A percentile compares a stretch with the other conserved stretches of the same genome.
These are phyloP conservation scores for Arctium lappa DNA, from an alignment of 129 eudicot genomes.

Conservation along the genomic window DNA sequence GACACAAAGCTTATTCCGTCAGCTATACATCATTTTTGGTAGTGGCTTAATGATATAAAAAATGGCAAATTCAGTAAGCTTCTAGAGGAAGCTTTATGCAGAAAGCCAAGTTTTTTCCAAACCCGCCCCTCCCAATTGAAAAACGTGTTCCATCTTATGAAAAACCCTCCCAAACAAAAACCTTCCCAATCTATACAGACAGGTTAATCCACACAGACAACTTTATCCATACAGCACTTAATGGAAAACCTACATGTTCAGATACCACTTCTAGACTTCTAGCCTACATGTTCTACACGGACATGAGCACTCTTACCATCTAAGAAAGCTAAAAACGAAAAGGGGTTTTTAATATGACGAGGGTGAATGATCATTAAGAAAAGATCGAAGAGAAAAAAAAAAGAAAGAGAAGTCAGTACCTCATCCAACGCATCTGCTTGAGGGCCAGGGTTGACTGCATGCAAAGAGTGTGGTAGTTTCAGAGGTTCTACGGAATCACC, in stretches of 20 bases:
- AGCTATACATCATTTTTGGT: background rate
- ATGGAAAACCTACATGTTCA: background rate
- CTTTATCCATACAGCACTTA: background rate
- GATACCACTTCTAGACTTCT: background rate
- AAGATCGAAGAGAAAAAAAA: background rate
- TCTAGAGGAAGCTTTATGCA: background rate
- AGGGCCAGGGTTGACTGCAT: conserved; percentile 51
- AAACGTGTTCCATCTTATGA: too few relatives aligned
- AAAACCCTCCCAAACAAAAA: background rate
- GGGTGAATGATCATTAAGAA: background rate
- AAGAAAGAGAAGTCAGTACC: conserved; percentile 32
- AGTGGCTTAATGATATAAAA: background rate
- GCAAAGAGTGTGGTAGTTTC: conserved; percentile 79
- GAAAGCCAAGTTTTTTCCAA: background rate
- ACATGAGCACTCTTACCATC: background rate
- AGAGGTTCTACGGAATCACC: conserved; percentile 91
- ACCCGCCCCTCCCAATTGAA: background rate
- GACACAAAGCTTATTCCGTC: background rate
- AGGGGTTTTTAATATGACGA: background rate
- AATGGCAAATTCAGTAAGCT: background rate
- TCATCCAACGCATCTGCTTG: conserved; percentile 44
- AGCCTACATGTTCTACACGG: background rate
- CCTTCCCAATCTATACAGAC: background rate
- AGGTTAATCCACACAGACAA: background rate
- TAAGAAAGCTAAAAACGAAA: background rate